These are phyloP conservation scores for Terfezia boudieri DNA, from an alignment of 495 filamentous ascomycete species.

Conservation along the genomic window DNA sequence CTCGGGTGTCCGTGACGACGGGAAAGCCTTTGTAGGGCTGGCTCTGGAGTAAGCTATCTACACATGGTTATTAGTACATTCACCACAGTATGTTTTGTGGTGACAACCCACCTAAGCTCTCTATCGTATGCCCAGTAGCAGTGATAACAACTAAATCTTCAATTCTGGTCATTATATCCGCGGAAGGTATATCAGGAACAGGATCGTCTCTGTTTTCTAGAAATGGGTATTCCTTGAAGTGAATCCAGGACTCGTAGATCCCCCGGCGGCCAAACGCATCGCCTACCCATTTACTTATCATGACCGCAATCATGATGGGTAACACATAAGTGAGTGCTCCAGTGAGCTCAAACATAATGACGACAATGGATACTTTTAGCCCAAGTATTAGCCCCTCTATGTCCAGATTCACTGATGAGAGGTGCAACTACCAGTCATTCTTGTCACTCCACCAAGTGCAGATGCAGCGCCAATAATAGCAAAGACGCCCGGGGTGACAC, in stretches of 20 bases:
- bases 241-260: conserved; percentile 97
- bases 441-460: conserved; percentile 81
- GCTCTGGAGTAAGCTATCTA: conserved; percentile 36
- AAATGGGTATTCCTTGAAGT: conserved; percentile 88
- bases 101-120: conserved; percentile 25
- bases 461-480: conserved; percentile 96
- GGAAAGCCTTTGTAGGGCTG: conserved; percentile 83
- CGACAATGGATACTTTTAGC: conserved; percentile 54
- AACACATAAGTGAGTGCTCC: conserved; percentile 91
- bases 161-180: conserved; percentile 72
- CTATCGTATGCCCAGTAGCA: conserved; percentile 68
- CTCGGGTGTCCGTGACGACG: conserved; percentile 52
- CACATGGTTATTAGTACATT: not conserved
- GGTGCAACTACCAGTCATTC: conserved; percentile 42
- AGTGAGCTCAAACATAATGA: conserved; percentile 98
- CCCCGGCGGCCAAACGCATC: conserved; percentile 85
- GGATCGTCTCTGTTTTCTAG: conserved; percentile 80
- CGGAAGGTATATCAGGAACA: conserved; percentile 61
- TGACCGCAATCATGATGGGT: conserved; percentile 98
- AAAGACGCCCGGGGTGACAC: conserved; percentile 85
- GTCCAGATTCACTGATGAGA: not conserved
- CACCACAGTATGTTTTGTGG: too few species aligned
- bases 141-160: conserved; percentile 79
- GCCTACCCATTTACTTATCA: conserved; percentile 95
- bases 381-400: not conserved